These are phyloP conservation scores for Aspergillus tanneri DNA, from an alignment of 2,329 filamentous ascomycete genomes.

Conservation along the genomic window DNA sequence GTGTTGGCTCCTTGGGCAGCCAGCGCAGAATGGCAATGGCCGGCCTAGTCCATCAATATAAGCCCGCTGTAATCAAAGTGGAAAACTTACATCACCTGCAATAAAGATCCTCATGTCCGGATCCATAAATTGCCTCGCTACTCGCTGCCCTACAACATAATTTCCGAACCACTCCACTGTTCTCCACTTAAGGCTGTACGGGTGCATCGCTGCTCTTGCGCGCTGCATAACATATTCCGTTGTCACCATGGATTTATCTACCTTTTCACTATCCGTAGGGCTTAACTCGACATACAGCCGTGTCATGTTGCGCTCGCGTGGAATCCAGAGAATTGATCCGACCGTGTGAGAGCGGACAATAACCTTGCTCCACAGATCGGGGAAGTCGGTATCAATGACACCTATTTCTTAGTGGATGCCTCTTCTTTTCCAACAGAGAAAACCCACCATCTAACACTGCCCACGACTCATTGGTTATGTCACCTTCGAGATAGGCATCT, in stretches of 20 bases:
- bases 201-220: slow-evolving; percentile 45
- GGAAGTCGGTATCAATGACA: slow-evolving; percentile 66
- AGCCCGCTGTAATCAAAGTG: no score
- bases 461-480: slow-evolving; percentile 61
- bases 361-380: slow-evolving; percentile 73
- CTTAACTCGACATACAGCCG: slow-evolving; percentile 54
- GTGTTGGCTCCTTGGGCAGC: slow-evolving; percentile 38
- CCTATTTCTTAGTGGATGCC: no score
- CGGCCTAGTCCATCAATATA: slow-evolving; percentile 20
- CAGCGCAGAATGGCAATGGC: slow-evolving; percentile 32
- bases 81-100: slow-evolving; percentile 46
- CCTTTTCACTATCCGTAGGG: slow-evolving; percentile 23
- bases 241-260: slow-evolving; percentile 44
- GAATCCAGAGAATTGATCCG: slow-evolving; percentile 71
- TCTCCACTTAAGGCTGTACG: slow-evolving; percentile 48
- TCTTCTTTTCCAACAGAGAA: no score
- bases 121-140: slow-evolving; percentile 48
- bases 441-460: slow-evolving; percentile 70
- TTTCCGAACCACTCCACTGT: slow-evolving; percentile 51
- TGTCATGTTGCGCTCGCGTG: slow-evolving; percentile 70
- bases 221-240: slow-evolving; percentile 68
- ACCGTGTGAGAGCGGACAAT: slow-evolving; percentile 65
- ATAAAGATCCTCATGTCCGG: slow-evolving; percentile 47
- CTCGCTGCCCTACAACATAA: slow-evolving; percentile 52
- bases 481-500: slow-evolving; percentile 49